Conservation (phyloP, 176 grass and related monocot species). For the Lolium multiflorum region DNA sequence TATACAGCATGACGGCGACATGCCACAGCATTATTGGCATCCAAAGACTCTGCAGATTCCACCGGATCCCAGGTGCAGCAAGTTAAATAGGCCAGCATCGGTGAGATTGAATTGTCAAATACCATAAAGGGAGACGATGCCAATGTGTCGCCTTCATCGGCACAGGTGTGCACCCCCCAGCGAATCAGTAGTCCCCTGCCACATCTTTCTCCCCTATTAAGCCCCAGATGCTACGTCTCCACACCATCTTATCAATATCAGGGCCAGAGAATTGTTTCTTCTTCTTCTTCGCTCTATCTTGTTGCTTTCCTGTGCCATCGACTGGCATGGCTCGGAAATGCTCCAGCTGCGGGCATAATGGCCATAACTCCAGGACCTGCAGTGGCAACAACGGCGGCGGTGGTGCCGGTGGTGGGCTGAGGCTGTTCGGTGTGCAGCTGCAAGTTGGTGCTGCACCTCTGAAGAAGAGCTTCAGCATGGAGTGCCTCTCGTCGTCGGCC, state of each 20-base stretch:
- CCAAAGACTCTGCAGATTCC: constrained; percentile 42
- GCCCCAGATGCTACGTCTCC: constrained; percentile 39
- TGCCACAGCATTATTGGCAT: constrained; percentile 30
- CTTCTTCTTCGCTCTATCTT: constrained; percentile 15
- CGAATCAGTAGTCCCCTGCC: constrained; percentile 45
- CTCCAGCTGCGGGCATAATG: constrained; percentile 87
- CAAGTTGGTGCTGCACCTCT: constrained; percentile 51
- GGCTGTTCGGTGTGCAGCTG: constrained; percentile 88
- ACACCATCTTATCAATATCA: constrained; percentile 40
- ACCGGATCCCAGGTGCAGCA: constrained; percentile 40
- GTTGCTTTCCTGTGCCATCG: neutral
- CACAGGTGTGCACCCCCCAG: constrained; percentile 52
- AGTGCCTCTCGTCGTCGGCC: constrained; percentile 58
- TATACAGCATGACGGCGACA: constrained; percentile 40
- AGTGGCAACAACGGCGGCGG: constrained; percentile 22
- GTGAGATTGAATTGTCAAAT: constrained; percentile 53
- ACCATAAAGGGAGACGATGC: constrained; percentile 45
- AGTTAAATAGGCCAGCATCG: constrained; percentile 51
- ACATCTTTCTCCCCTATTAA: constrained; percentile 59
- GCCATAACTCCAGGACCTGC: constrained; percentile 98
- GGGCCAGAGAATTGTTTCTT: constrained; percentile 31
- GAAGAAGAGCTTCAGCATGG: constrained; percentile 91
- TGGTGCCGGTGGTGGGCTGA: constrained; percentile 44
- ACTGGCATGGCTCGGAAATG: constrained; percentile 84
- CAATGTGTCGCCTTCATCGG: constrained; percentile 54